phyloP scores from a whole-genome alignment of 1,139 yeast genomes.

The Protomyces inouyei region DNA sequence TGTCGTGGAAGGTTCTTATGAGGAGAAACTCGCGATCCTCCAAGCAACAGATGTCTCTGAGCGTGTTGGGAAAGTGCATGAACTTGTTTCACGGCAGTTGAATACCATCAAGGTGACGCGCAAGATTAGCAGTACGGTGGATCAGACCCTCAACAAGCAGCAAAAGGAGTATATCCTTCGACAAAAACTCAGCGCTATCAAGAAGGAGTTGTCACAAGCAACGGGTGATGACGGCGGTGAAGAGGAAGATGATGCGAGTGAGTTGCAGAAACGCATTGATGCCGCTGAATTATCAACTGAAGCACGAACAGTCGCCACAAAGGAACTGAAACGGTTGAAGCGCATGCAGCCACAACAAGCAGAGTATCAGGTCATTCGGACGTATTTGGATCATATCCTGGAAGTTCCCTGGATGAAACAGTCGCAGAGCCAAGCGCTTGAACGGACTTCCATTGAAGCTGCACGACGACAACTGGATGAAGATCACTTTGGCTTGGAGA shows the following conservation, averaged over 20 bases:
- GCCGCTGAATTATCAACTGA: constrained; percentile 38
- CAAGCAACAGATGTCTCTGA: constrained; percentile 36
- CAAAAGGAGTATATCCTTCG: constrained; percentile 37
- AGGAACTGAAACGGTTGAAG: constrained; percentile 60
- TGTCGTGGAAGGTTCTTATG: constrained; percentile 39
- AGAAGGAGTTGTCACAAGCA: constrained; percentile 36
- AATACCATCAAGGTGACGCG: constrained; percentile 34
- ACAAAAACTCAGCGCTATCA: constrained; percentile 34
- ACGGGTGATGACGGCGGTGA: constrained; percentile 35
- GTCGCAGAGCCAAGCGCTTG: constrained; percentile 37
- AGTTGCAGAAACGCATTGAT: constrained; percentile 37
- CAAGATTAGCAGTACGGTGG: constrained; percentile 34
- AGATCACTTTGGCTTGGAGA: constrained; percentile 79
- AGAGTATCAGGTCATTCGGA: constrained; percentile 67
- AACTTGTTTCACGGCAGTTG: constrained; percentile 32
- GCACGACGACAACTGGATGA: constrained; percentile 62
- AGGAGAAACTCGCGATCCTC: constrained; percentile 38
- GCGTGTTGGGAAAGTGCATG: constrained; percentile 37
- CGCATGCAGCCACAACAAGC: constrained; percentile 63
- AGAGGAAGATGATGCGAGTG: constrained; percentile 39
- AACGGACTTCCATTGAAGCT: constrained; percentile 46
- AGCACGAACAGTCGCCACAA: constrained; percentile 47
- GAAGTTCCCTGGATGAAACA: constrained; percentile 52
- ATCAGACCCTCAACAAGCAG: constrained; percentile 34
- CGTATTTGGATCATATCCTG: constrained; percentile 64